Percentiles rank a stretch among this genome's conserved stretches.
phyloP scores from a whole-genome alignment of 768 basidiomycete genomes.

The Punctularia strigosozonata region DNA sequence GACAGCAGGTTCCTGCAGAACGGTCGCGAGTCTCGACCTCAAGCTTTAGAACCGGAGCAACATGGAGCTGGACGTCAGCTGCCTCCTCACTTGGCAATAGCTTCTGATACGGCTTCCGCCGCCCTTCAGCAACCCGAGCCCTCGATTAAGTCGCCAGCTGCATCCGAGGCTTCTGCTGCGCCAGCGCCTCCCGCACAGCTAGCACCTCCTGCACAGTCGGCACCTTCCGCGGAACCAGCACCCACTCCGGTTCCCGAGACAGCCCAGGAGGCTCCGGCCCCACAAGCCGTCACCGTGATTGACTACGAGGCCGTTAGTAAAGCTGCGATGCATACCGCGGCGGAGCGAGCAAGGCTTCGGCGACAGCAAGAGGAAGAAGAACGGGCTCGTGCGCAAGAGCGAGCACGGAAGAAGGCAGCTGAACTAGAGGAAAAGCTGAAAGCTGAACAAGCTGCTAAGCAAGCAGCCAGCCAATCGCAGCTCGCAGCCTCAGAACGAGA shows the following conservation, averaged over 20 bases:
- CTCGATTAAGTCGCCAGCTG: too few relatives aligned
- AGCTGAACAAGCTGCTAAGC: conserved; percentile 16
- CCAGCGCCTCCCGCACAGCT: too few relatives aligned
- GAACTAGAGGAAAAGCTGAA: conserved; percentile 64
- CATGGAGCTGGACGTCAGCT: conserved; percentile 38
- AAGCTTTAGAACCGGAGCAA: too few relatives aligned
- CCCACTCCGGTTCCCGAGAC: too few relatives aligned
- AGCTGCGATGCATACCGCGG: conserved; percentile 73
- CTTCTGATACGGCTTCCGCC: conserved; percentile 17
- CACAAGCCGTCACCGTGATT: too few relatives aligned
- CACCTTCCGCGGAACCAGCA: too few relatives aligned
- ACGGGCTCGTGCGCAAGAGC: conserved; percentile 66
- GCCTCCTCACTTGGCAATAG: conserved; percentile 47
- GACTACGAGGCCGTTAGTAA: conserved; percentile 58
- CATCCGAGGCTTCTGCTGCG: too few relatives aligned
- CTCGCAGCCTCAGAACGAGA: conserved; percentile 1
- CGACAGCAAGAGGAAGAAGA: conserved; percentile 78
- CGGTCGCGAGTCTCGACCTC: too few relatives aligned
- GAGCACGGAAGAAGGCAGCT: conserved; percentile 69
- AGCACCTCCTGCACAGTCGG: too few relatives aligned
- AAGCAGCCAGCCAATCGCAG: conserved; percentile 6
- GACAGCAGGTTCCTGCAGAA: too few relatives aligned
- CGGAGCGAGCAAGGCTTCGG: conserved; percentile 71
- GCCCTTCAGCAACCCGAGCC: too few relatives aligned
- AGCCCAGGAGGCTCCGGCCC: too few relatives aligned